Base-by-base conservation (phyloP, 2,329 filamentous ascomycete genomes). In the Botryotinia narcissicola region DNA sequence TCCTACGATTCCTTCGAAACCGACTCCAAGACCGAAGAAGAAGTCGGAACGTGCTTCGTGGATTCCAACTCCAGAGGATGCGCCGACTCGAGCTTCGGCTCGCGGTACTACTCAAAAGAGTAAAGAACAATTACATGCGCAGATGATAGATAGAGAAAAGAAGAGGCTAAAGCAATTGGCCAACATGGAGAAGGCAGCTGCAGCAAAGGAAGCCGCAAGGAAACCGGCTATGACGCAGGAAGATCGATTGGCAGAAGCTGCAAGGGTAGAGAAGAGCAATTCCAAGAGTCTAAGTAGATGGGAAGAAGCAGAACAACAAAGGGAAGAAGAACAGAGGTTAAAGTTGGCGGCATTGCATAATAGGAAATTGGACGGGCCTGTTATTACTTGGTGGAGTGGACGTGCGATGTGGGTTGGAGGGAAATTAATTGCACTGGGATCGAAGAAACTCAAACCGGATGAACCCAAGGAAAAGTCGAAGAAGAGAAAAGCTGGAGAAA, bases 321-420 rank as follows among this genome's bases (percentile, higher is more conserved):
- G 95, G 74, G 92, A 95, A 77, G 93, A 95, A 78, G 93, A 97
- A 80, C 88, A 95, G 75, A 88, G 90, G 76, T 92, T 91, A 59
- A 95, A 92, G 83, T 86, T 98, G 66, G 94, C 95, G 57, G 96
- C 95, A 22, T 85, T 98, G 78, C 93, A 97, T 79, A 93, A 94
- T 81, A 90, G 95, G 67, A 93, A 92, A 69, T 87, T 98, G 14
- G 91, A 95, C 71, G 96, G 96, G 0, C 94, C 96, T 0, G 93
- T 98, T 18, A 91, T 98, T 60, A 93, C 93, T 3, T 95, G 93
- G 82, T 98, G 95, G 92, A 98, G 95, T 82, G 96, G 95, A n/a
- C 88, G 93, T 75, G 93, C 93, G 48, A 89, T 93, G 78, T 95
- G 93, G 88, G 87, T 91, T 72, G 91, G 93, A 78, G 92, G 92